Evolutionary conservation across 768 basidiomycete genomes (phyloP).

Genomic region (Mycena metata): DNA sequence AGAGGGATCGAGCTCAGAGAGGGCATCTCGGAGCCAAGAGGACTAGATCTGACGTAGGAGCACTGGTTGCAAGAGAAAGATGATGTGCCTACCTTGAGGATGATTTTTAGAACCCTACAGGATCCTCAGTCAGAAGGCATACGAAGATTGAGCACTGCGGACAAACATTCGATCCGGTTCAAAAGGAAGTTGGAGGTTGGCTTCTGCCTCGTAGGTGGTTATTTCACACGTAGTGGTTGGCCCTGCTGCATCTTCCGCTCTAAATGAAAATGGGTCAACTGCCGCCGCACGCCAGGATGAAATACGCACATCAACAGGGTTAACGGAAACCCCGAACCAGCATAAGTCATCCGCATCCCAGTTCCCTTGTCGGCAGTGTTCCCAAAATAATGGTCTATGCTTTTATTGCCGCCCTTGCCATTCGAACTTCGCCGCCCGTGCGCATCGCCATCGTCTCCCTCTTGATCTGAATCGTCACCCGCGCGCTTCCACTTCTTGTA

Average conservation of each 20-base stretch:
- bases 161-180: slow-evolving; percentile 73
- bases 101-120: slow-evolving; percentile 79
- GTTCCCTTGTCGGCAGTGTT: slow-evolving; percentile 74
- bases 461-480: slow-evolving; percentile 63
- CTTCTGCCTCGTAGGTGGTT: slow-evolving; percentile 87
- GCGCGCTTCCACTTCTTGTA: slow-evolving; percentile 64
- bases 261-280: slow-evolving; percentile 42
- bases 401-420: slow-evolving; percentile 38
- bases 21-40: slow-evolving; percentile 93
- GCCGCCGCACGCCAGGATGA: slow-evolving; percentile 2
- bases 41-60: slow-evolving; percentile 59
- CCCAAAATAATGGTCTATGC: slow-evolving; percentile 73
- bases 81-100: slow-evolving; percentile 75
- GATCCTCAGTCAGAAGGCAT: not conserved
- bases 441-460: slow-evolving; percentile 52
- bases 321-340: slow-evolving; percentile 82
- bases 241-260: slow-evolving; percentile 83
- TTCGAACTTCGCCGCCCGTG: slow-evolving; percentile 53
- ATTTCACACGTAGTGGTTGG: slow-evolving; percentile 92
- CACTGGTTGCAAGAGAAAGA: slow-evolving; percentile 2
- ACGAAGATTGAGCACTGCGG: not conserved
- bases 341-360: slow-evolving; percentile 88
- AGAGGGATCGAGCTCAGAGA: slow-evolving; percentile 91
- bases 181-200: slow-evolving; percentile 84
- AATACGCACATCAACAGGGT: slow-evolving; percentile 79